These are phyloP conservation scores for Cystofilobasidium ferigula DNA, from an alignment of 768 basidiomycete genomes.

Conservation along the genomic window DNA sequence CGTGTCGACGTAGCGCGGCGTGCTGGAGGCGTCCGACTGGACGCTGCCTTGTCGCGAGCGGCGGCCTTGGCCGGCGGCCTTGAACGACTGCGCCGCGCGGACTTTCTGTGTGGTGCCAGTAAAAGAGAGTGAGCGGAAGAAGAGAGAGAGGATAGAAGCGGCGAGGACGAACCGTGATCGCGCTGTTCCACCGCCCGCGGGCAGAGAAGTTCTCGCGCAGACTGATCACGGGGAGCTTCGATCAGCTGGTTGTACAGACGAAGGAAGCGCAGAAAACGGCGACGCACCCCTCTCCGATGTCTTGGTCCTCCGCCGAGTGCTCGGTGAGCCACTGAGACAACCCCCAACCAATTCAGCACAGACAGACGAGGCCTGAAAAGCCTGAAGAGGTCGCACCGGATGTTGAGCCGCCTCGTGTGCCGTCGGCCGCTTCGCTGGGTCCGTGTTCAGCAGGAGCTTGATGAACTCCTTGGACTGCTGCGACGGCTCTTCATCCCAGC, in stretches of 20 bases:
- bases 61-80: neutral
- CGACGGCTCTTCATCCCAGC: neutral
- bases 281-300: constrained; percentile 42
- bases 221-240: too few species aligned
- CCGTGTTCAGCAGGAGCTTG: constrained; percentile 53
- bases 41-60: neutral
- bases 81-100: neutral
- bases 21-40: neutral
- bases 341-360: constrained; percentile 5
- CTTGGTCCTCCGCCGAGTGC: constrained; percentile 59
- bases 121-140: neutral
- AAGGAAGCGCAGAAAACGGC: too few species aligned
- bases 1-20: neutral
- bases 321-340: constrained; percentile 61
- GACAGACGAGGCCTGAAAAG: neutral
- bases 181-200: constrained; percentile 9
- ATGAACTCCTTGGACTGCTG: constrained; percentile 62
- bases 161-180: constrained; percentile 8
- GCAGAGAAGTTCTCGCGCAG: constrained; percentile 63
- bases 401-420: constrained; percentile 59
- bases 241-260: too few species aligned
- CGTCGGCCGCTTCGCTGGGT: constrained; percentile 61
- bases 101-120: too few species aligned
- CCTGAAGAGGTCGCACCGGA: constrained; percentile 53
- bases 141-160: neutral